Evolutionary conservation across 2,329 filamentous ascomycete species (phyloP).

Genomic region (Fusarium pseudonygamai): DNA sequence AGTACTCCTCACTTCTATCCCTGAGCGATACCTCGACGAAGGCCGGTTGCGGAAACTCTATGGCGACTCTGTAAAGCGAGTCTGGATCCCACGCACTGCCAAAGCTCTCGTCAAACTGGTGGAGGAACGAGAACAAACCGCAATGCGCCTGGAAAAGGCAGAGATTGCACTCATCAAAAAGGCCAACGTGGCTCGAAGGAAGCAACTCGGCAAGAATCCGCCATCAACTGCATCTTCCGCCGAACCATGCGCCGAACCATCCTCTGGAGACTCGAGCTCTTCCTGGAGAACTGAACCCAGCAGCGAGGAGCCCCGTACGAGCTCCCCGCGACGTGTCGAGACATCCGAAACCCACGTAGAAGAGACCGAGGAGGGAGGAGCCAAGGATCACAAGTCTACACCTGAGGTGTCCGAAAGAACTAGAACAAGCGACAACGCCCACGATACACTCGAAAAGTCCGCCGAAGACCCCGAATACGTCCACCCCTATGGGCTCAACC

Average conservation of each 20-base stretch:
- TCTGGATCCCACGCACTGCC: slow-evolving; percentile 85
- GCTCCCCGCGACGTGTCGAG: slow-evolving; percentile 6
- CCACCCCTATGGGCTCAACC: slow-evolving; percentile 50
- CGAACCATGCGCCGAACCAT: slow-evolving; percentile 18
- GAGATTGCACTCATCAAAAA: slow-evolving; percentile 86
- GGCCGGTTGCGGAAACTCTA: slow-evolving; percentile 82
- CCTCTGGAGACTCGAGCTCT: slow-evolving; percentile 15
- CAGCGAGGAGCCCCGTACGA: slow-evolving; percentile 10
- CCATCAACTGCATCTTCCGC: slow-evolving; percentile 10
- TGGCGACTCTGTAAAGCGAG: slow-evolving; percentile 79
- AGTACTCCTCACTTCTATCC: slow-evolving; percentile 88
- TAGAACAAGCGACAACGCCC: neutral
- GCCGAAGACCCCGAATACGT: slow-evolving; percentile 47
- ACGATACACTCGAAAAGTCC: slow-evolving; percentile 31
- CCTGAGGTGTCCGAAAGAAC: slow-evolving; percentile 18
- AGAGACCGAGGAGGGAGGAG: neutral
- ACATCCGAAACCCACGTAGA: neutral
- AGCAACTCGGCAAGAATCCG: slow-evolving; percentile 48
- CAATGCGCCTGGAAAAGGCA: slow-evolving; percentile 84
- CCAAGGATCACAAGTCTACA: slow-evolving; percentile 19
- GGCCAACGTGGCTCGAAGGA: slow-evolving; percentile 77
- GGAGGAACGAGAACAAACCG: slow-evolving; percentile 80
- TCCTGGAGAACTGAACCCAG: slow-evolving; percentile 21
- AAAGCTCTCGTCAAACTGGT: slow-evolving; percentile 83
- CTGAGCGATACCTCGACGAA: slow-evolving; percentile 79